Conservation (phyloP, 2,329 filamentous ascomycete species). For the Fusarium neocosmosporiellum region DNA sequence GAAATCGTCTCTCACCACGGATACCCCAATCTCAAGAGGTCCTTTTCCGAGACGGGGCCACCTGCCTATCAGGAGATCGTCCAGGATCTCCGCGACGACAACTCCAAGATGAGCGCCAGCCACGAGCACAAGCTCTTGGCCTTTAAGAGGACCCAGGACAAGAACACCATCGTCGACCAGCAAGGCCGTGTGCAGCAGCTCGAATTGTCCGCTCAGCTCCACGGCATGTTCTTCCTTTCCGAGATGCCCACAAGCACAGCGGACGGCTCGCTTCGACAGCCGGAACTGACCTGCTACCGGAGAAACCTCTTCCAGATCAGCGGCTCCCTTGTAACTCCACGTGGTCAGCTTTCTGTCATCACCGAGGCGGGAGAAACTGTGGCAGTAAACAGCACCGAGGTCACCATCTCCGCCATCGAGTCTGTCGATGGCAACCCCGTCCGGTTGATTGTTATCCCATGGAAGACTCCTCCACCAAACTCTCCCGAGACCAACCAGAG, state of each 20-base stretch:
- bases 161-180: slow-evolving; percentile 69
- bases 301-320: slow-evolving; percentile 97
- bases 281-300: slow-evolving; percentile 94
- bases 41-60: slow-evolving; percentile 67
- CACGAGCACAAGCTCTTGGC: slow-evolving; percentile 71
- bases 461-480: slow-evolving; percentile 93
- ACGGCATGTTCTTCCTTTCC: slow-evolving; percentile 90
- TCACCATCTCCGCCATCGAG: slow-evolving; percentile 91
- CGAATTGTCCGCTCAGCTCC: slow-evolving; percentile 78
- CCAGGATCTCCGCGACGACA: slow-evolving; percentile 69
- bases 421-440: slow-evolving; percentile 93
- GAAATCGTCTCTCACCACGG: slow-evolving; percentile 62
- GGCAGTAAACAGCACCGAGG: slow-evolving; percentile 83
- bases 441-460: slow-evolving; percentile 95
- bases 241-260: slow-evolving; percentile 76
- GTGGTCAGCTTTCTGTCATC: slow-evolving; percentile 81
- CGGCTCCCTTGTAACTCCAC: slow-evolving; percentile 84
- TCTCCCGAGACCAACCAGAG: slow-evolving; percentile 73
- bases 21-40: slow-evolving; percentile 67
- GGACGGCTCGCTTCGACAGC: slow-evolving; percentile 71
- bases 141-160: slow-evolving; percentile 68
- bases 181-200: slow-evolving; percentile 70
- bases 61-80: slow-evolving; percentile 70
- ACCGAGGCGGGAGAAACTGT: slow-evolving; percentile 87
- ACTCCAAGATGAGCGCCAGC: slow-evolving; percentile 66